Conservation (phyloP, 2,329 filamentous ascomycete genomes). For the Fusarium musae region DNA sequence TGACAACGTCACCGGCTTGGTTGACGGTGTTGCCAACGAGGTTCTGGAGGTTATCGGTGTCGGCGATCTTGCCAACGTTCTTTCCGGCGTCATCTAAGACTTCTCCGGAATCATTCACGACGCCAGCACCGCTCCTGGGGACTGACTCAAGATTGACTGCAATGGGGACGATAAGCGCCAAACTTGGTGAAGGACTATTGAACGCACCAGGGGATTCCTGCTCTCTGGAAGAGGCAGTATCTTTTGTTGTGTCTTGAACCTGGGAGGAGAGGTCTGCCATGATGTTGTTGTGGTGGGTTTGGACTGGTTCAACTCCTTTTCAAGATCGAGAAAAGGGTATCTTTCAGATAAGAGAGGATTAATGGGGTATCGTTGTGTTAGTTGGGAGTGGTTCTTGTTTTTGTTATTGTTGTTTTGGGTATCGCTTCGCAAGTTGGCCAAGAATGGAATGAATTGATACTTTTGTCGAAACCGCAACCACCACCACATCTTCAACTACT, state of each 20-base stretch:
- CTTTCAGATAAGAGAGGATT: slow-evolving; percentile 27
- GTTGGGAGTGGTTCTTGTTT: slow-evolving; percentile 18
- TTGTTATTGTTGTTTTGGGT: slow-evolving; percentile 21
- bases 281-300: slow-evolving; percentile 5
- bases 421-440: slow-evolving; percentile 27
- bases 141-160: slow-evolving; percentile 47
- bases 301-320: slow-evolving; percentile 22
- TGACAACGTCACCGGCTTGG: slow-evolving; percentile 50
- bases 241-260: slow-evolving; percentile 47
- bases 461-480: slow-evolving; percentile 32
- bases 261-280: slow-evolving; percentile 44
- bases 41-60: slow-evolving; percentile 53
- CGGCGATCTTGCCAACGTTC: slow-evolving; percentile 55
- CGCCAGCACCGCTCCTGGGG: slow-evolving; percentile 53
- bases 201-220: slow-evolving; percentile 48
- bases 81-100: slow-evolving; percentile 58
- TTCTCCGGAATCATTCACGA: slow-evolving; percentile 58
- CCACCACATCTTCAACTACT: slow-evolving; percentile 32
- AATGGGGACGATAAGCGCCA: slow-evolving; percentile 43
- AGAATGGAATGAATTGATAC: slow-evolving; percentile 34
- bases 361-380: slow-evolving; percentile 32
- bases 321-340: slow-evolving; percentile 27
- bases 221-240: slow-evolving; percentile 39
- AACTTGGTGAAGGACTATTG: slow-evolving; percentile 34
- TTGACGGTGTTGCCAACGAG: slow-evolving; percentile 56